phyloP scores from a whole-genome alignment of 805 yeast species.

The Spathaspora girioi region DNA sequence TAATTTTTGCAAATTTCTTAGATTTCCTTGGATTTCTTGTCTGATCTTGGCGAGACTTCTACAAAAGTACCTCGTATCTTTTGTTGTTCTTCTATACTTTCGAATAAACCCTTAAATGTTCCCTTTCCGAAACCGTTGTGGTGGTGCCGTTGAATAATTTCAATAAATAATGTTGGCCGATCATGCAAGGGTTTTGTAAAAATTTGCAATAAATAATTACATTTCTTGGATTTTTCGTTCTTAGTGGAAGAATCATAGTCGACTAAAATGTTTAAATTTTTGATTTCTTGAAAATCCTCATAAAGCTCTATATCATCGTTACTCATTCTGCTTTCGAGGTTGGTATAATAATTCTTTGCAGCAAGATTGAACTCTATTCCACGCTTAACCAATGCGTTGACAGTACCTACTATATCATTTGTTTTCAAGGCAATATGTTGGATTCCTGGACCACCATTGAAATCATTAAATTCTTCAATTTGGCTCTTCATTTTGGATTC shows the following conservation, averaged over 20 bases:
- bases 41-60: background rate
- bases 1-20: too few species aligned
- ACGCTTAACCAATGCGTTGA: constrained; percentile 48
- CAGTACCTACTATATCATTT: constrained; percentile 54
- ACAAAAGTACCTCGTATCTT: constrained; percentile 59
- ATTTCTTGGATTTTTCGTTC: constrained; percentile 16
- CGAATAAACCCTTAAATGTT: constrained; percentile 77
- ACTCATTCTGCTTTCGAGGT: constrained; percentile 43
- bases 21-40: background rate
- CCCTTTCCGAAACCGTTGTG: constrained; percentile 90
- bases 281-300: constrained; percentile 51
- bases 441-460: constrained; percentile 75
- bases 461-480: constrained; percentile 77
- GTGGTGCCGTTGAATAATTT: constrained; percentile 73
- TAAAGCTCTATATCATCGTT: constrained; percentile 41
- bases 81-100: constrained; percentile 78
- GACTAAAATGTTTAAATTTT: constrained; percentile 57
- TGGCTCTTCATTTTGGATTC: constrained; percentile 63
- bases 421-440: constrained; percentile 79
- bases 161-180: constrained; percentile 79
- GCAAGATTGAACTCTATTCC: constrained; percentile 71
- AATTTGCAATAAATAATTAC: constrained; percentile 75
- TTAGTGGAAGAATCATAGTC: constrained; percentile 63
- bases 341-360: constrained; percentile 54
- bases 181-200: constrained; percentile 75